These are phyloP conservation scores for Saccharomycopsis vini DNA, from an alignment of 805 yeast species.

Conservation along the genomic window DNA sequence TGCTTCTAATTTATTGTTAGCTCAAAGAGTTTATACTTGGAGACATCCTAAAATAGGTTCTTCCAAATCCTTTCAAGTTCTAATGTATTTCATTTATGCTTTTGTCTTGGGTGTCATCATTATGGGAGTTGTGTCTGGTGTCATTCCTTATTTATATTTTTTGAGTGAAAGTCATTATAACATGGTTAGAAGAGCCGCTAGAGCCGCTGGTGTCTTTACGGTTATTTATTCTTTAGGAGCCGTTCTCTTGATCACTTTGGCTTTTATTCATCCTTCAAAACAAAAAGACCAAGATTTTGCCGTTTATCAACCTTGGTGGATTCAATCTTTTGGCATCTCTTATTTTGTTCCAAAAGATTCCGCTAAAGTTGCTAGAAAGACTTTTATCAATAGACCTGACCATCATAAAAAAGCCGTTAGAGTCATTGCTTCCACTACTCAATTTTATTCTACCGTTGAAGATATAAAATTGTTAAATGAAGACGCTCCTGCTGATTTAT, in stretches of 20 bases:
- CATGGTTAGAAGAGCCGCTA: conserved; percentile 46
- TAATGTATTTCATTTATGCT: conserved; percentile 42
- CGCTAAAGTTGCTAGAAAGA: conserved; percentile 36
- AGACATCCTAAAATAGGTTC: conserved; percentile 66
- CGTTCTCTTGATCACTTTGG: conserved; percentile 33
- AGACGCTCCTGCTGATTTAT: conserved; percentile 25
- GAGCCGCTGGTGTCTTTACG: conserved; percentile 41
- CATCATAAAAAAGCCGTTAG: conserved; percentile 37
- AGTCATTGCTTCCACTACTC: conserved; percentile 51
- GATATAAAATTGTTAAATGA: conserved; percentile 26
- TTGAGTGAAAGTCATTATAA: conserved; percentile 35
- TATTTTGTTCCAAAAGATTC: conserved; percentile 54
- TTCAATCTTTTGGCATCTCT: conserved; percentile 47
- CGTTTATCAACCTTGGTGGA: conserved; percentile 74
- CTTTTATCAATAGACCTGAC: conserved; percentile 38
- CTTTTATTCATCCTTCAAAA: conserved; percentile 48
- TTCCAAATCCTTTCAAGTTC: conserved; percentile 37
- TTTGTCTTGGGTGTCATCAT: conserved; percentile 49
- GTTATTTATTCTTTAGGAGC: conserved; percentile 47
- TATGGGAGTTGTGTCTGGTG: conserved; percentile 63
- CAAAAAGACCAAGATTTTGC: conserved; percentile 37
- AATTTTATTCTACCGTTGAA: conserved; percentile 27
- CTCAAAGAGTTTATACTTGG: conserved; percentile 71
- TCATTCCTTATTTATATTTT: conserved; percentile 50
- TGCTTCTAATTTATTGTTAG: conserved; percentile 52